Evolutionary conservation across 2,329 filamentous ascomycete genomes (phyloP).

Genomic region (Aureobasidium sp.): DNA sequence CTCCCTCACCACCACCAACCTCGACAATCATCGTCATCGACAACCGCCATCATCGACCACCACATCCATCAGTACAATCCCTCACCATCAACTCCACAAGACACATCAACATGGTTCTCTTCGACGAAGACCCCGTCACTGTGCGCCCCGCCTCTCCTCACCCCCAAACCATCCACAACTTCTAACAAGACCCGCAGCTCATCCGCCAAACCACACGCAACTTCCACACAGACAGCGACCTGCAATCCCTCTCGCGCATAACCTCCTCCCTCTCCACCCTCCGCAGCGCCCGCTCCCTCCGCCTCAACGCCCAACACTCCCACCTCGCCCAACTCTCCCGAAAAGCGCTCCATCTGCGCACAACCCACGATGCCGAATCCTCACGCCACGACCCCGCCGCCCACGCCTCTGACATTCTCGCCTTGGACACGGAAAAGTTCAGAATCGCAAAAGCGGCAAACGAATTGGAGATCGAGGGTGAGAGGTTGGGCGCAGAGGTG

Average conservation of each 20-base stretch:
- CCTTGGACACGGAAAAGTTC: conserved; percentile 90
- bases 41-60: neutral
- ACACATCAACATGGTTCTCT: conserved; percentile 60
- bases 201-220: conserved; percentile 87
- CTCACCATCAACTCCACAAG: neutral
- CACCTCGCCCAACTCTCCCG: conserved; percentile 57
- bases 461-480: conserved; percentile 89
- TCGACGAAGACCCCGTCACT: conserved; percentile 85
- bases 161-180: conserved; percentile 16
- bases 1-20: no score
- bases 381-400: conserved; percentile 66
- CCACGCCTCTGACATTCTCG: conserved; percentile 77
- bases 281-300: conserved; percentile 73
- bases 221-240: conserved; percentile 92
- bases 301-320: conserved; percentile 43
- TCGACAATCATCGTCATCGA: neutral
- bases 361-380: conserved; percentile 71
- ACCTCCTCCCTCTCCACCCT: conserved; percentile 75
- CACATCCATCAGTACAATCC: neutral
- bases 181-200: conserved; percentile 50
- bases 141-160: conserved; percentile 44
- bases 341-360: conserved; percentile 64
- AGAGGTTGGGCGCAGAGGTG: conserved; percentile 73
- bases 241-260: conserved; percentile 73
- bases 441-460: conserved; percentile 84